Base-by-base conservation (phyloP, 768 basidiomycete species). In the Phylloporus arenicola region DNA sequence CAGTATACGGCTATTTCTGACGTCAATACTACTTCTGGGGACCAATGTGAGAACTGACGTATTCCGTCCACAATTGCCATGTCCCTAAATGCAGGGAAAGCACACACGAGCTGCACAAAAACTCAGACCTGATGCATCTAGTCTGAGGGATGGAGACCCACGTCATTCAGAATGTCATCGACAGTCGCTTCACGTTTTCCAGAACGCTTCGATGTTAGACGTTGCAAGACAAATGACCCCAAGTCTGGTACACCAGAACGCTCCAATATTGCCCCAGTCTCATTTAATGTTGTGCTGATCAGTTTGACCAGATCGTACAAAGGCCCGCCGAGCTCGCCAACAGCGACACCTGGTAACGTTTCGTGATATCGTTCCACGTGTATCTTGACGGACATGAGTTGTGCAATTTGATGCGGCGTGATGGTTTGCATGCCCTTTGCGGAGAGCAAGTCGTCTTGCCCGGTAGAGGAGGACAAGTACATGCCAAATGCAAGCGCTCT, bases 1-100 rank as follows among this genome's bases (percentile, higher is more conserved):
- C 88, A 81, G 68, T 90, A 93, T 20, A 92, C 75, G n/a, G 80
- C 88, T 91, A 31, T 49, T 38, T 40, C 33, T 14, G 33, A 27
- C 42, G 43, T 41, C 44, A 4, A 43, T 33, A 19, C 13, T 20
- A 54, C 41, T 38, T 43, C 20, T 35, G 25, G 19, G n/a, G 33
- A 44, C 38, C 34, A 50, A 46, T 33, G 51, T 58, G 43, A 53
- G 47, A 27, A 62, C 68, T 56, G 47, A 88, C 88, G 77, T 66
- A 77, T 73, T 29, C 75, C 81, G 38, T 87, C 67, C 10, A 92
- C 80, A 6, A 76, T 50, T 22, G 78, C 74, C 81, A 88, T 86
- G 63, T 95, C 92, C 48, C 73, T 78, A 64, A 95, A 93, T 6
- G 82, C 86, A 30, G 92, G 92, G 53, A 94, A 80, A 10, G 83